phyloP scores from a whole-genome alignment of 2,329 filamentous ascomycete genomes.

The Monosporascus sp. region DNA sequence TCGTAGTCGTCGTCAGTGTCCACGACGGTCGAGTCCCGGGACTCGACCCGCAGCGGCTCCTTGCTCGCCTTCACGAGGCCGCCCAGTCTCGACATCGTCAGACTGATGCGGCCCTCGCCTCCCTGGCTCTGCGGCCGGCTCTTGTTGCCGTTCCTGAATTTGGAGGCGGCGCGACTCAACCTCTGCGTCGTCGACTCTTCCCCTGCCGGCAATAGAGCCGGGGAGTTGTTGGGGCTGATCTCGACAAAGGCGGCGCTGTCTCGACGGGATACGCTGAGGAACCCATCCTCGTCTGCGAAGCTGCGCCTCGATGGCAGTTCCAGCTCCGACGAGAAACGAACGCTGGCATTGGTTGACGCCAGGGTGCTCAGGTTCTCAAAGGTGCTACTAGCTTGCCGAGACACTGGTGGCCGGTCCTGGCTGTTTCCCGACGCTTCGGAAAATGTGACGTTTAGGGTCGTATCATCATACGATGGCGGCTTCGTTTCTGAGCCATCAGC shows the following conservation, averaged over 20 bases:
- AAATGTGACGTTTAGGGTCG: conserved; percentile 36
- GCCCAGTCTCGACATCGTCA: conserved; percentile 51
- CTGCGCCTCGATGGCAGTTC: conserved; percentile 46
- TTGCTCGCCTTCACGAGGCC: conserved; percentile 47
- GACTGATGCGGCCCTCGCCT: conserved; percentile 53
- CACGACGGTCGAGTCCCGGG: conserved; percentile 23
- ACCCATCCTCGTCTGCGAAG: conserved; percentile 38
- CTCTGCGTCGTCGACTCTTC: conserved; percentile 52
- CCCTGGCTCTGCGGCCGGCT: conserved; percentile 55
- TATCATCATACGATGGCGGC: conserved; percentile 56
- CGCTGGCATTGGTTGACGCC: conserved; percentile 37
- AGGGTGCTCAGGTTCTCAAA: conserved; percentile 36
- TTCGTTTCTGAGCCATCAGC: conserved; percentile 41
- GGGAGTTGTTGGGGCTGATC: conserved; percentile 32
- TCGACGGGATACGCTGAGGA: conserved; percentile 34
- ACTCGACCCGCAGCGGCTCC: conserved; percentile 37
- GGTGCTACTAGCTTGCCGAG: conserved; percentile 37
- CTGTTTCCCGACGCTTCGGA: conserved; percentile 23
- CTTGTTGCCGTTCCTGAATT: conserved; percentile 43
- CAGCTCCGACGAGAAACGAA: conserved; percentile 51
- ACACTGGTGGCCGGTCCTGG: conserved; percentile 25
- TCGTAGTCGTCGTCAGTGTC: conserved; percentile 21
- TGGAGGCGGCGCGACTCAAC: conserved; percentile 52
- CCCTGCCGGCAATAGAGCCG: conserved; percentile 35
- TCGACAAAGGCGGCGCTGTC: conserved; percentile 48